Conservation (phyloP, 2,329 filamentous ascomycete genomes). For the Chaetoscypha palmicola region DNA sequence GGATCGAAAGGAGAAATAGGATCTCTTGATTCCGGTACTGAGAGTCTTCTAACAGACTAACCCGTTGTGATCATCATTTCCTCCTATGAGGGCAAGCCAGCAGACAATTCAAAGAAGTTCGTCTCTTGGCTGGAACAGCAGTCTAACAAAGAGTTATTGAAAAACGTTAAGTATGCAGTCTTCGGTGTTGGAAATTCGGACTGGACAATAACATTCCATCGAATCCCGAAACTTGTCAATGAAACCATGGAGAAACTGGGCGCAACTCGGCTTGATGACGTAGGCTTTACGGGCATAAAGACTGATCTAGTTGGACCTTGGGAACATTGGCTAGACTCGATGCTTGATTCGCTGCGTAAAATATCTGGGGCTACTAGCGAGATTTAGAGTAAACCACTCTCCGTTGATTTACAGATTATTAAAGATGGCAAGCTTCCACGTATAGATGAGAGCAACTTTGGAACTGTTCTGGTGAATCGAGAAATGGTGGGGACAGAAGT, state of each 20-base stretch:
- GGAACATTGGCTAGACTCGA: constrained; percentile 56
- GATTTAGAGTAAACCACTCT: not conserved
- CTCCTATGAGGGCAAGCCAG: constrained; percentile 66
- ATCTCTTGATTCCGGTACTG: constrained; percentile 53
- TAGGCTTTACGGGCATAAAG: constrained; percentile 52
- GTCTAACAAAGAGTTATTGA: constrained; percentile 41
- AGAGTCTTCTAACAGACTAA: constrained; percentile 49
- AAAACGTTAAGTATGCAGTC: constrained; percentile 55
- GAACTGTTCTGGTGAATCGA: constrained; percentile 45
- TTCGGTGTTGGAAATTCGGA: constrained; percentile 60
- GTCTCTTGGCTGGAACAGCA: constrained; percentile 57
- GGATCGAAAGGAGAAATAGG: constrained; percentile 51
- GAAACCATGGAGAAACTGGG: constrained; percentile 43
- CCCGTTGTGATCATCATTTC: constrained; percentile 62
- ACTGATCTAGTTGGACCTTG: constrained; percentile 62
- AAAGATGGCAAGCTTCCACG: not conserved
- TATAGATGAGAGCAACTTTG: constrained; percentile 37
- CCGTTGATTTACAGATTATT: not conserved
- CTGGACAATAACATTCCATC: constrained; percentile 57
- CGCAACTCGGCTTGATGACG: constrained; percentile 39
- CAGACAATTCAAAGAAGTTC: constrained; percentile 64
- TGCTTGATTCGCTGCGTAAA: constrained; percentile 51
- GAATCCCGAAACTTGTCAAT: constrained; percentile 57
- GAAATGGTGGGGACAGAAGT: constrained; percentile 40
- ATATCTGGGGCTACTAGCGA: constrained; percentile 34